Evolutionary conservation across 345 rosid genomes (phyloP).

Genomic region (Citrus glauca): DNA sequence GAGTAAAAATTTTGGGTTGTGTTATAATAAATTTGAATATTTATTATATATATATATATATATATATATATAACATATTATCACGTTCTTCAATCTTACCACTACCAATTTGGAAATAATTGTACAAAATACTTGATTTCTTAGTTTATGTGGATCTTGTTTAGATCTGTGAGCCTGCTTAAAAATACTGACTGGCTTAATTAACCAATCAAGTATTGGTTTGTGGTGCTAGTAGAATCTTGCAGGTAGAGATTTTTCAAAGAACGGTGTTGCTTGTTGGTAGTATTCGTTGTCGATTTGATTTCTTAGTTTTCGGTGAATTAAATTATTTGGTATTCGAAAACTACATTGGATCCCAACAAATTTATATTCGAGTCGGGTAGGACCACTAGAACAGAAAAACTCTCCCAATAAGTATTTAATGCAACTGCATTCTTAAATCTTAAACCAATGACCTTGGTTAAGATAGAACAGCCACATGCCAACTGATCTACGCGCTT

Average conservation of each 20-base stretch:
- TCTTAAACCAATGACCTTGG: no score
- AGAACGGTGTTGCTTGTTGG: not conserved
- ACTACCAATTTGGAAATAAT: not conserved
- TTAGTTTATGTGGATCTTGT: not conserved
- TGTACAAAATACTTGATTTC: not conserved
- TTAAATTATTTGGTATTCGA: no score
- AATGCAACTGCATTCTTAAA: no score
- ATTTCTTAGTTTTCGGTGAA: no score
- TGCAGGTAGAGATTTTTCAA: not conserved
- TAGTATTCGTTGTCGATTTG: not conserved
- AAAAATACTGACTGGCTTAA: not conserved
- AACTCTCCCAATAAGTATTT: no score
- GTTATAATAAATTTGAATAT: no score
- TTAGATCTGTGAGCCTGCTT: not conserved
- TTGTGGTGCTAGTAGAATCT: not conserved
- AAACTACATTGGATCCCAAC: no score
- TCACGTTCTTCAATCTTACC: not conserved
- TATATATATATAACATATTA: no score
- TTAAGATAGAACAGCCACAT: no score
- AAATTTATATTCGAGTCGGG: rapidly evolving
- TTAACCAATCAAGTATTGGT: not conserved
- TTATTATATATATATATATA: no score
- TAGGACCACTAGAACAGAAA: no score
- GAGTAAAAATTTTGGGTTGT: no score
- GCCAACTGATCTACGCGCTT: rapidly evolving